These are phyloP conservation scores for Cyanidioschyzon merolae DNA, from an alignment of 23 red algal genomes.

Conservation along the genomic window DNA sequence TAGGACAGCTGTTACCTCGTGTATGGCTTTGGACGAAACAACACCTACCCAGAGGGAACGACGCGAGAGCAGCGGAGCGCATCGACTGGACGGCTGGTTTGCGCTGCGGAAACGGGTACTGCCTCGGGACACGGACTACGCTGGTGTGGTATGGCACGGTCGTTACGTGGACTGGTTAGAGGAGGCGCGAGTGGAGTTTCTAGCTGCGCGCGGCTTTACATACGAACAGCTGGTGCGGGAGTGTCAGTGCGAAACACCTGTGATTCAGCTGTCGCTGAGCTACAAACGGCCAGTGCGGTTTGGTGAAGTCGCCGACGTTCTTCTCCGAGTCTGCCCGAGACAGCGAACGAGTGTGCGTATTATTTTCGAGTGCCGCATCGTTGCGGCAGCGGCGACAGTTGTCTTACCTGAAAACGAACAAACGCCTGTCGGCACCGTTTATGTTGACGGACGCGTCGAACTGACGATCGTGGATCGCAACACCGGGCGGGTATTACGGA, in stretches of 20 bases:
- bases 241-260: neutral
- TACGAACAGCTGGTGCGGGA: conserved; percentile 15
- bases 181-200: conserved; percentile 4
- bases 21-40: no score
- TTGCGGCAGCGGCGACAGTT: neutral
- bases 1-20: no score
- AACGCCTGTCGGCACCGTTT: neutral
- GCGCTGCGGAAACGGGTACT: neutral
- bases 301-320: conserved; percentile 10
- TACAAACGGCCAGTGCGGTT: conserved; percentile 14
- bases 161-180: conserved; percentile 25
- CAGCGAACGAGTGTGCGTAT: neutral
- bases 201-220: neutral
- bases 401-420: neutral
- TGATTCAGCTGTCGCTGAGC: conserved; percentile 15
- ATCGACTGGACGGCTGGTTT: conserved; percentile 21
- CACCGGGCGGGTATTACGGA: neutral
- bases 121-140: conserved; percentile 28
- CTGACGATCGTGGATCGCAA: neutral
- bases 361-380: neutral
- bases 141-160: conserved; percentile 26
- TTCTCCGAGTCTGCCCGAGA: neutral
- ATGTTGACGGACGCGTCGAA: neutral
- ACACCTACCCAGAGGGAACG: no score
- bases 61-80: no score